Evolutionary conservation across 495 filamentous ascomycete species (phyloP), one percentile per base, ranked within the genome.

Genomic region (Neurospora discreta): DNA sequence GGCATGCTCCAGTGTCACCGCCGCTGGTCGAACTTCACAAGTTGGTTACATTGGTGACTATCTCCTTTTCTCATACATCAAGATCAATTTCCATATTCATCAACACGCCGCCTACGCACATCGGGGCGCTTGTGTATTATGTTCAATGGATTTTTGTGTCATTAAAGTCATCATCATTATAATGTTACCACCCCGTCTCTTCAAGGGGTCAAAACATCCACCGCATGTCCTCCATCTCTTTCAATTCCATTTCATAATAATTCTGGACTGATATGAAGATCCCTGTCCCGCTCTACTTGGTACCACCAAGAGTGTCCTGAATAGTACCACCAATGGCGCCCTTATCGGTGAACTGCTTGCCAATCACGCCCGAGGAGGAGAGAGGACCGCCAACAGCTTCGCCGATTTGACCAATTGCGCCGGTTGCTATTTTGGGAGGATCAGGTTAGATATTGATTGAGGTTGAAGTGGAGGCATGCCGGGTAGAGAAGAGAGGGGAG

Each of bases 341-440:
- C 58, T 83, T 76, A 7, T 79, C 77, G 11, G 84, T 85, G 71
- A 87, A 88, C 74, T 86, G 85, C 40, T 78, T 81, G 36, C 85
- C 86, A 68, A 88, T 80, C 26, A 75, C 58, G 10, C 85, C 84
- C 13, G 83, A 81, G 70, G 83, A 83, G 42, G 74, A 82, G 60
- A 89, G 79, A 0, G 86, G 86, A 0, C 87, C 88, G n/a, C 87
- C 86, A 9, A 89, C 71, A 42, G 77, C 82, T 69, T 89, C 79
- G 7, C 82, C 85, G 7, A 81, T 81, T 39, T 84, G 81, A 18
- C 87, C 85, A 41, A 89, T 80, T 0, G 80, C 78, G 33, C 88
- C 86, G 16, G 88, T 81, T 15, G 74, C 81, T 83, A 75, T 74
- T 30, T 68, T 68, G 20, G 10, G 18, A 0, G 15, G 8, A 5